phyloP scores from a whole-genome alignment of 768 basidiomycete species.

The Leccinum arenicola region DNA sequence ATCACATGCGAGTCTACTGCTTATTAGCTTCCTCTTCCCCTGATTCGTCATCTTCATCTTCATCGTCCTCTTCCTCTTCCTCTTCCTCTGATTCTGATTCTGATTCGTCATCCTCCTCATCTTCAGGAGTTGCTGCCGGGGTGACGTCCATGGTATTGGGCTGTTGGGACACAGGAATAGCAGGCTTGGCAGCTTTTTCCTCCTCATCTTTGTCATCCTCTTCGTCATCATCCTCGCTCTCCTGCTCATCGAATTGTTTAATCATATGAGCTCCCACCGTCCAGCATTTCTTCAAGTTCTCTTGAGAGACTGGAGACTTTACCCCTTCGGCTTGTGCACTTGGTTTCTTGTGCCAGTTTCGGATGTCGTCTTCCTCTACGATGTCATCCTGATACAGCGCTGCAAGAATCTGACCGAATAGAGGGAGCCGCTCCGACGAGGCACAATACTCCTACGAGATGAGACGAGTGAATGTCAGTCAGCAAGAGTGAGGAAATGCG shows the following conservation, averaged over 20 bases:
- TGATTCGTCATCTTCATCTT: not conserved
- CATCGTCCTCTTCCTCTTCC: constrained; percentile 13
- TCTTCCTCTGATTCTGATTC: not conserved
- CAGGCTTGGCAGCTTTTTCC: constrained; percentile 9
- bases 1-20: constrained; percentile 9
- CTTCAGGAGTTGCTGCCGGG: not conserved
- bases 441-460: constrained; percentile 60
- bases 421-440: constrained; percentile 54
- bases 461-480: constrained; percentile 3
- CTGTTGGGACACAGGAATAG: not conserved
- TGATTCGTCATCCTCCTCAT: constrained; percentile 12
- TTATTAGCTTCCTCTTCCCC: constrained; percentile 17
- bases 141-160: not conserved
- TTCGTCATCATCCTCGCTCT: constrained; percentile 39
- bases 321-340: constrained; percentile 51
- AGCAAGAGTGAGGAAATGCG: not conserved
- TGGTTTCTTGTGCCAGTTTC: constrained; percentile 74
- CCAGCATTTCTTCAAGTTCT: constrained; percentile 70
- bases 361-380: constrained; percentile 85
- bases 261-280: constrained; percentile 70
- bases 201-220: constrained; percentile 19
- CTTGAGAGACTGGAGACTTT: constrained; percentile 38
- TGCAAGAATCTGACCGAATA: constrained; percentile 85
- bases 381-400: constrained; percentile 90
- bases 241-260: constrained; percentile 78